Percentiles rank a stretch among this genome's conserved stretches.
Evolutionary conservation across 2,329 filamentous ascomycete species (phyloP).

Genomic region (Nakataea oryzae): DNA sequence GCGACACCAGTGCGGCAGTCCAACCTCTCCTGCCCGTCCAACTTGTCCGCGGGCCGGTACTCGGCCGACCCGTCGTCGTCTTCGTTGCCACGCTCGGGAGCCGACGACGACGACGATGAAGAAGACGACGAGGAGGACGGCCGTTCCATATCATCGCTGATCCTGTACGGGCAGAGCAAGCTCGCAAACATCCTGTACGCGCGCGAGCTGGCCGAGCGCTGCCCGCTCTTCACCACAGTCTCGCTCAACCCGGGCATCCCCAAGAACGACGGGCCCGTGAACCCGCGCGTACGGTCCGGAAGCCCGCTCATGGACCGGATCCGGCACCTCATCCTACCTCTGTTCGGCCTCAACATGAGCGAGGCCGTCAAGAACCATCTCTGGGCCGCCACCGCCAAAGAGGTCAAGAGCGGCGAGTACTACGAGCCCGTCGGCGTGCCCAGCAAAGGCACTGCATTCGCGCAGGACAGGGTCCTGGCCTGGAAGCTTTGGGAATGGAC

Average conservation of each 20-base stretch:
- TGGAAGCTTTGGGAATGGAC: slow-evolving; percentile 29
- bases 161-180: slow-evolving; percentile 24
- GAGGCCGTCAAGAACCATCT: slow-evolving; percentile 29
- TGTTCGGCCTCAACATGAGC: slow-evolving; percentile 9
- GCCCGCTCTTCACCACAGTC: slow-evolving; percentile 15
- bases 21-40: not conserved
- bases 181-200: slow-evolving; percentile 21
- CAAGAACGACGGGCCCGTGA: slow-evolving; percentile 3
- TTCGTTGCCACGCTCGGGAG: not conserved
- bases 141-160: not conserved
- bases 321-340: slow-evolving; percentile 4
- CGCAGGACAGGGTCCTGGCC: slow-evolving; percentile 17
- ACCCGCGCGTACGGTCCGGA: slow-evolving; percentile 9
- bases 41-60: not conserved
- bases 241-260: slow-evolving; percentile 19
- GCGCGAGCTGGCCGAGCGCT: slow-evolving; percentile 16
- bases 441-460: slow-evolving; percentile 12
- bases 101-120: not conserved
- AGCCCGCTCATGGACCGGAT: slow-evolving; percentile 5
- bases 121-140: not conserved
- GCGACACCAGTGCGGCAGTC: not conserved
- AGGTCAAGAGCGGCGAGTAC: slow-evolving; percentile 19
- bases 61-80: not conserved
- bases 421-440: slow-evolving; percentile 22
- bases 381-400: slow-evolving; percentile 26